These are phyloP conservation scores for Emmonsiellopsis sp. DNA, from an alignment of 2,329 filamentous ascomycete genomes.

Conservation along the genomic window DNA sequence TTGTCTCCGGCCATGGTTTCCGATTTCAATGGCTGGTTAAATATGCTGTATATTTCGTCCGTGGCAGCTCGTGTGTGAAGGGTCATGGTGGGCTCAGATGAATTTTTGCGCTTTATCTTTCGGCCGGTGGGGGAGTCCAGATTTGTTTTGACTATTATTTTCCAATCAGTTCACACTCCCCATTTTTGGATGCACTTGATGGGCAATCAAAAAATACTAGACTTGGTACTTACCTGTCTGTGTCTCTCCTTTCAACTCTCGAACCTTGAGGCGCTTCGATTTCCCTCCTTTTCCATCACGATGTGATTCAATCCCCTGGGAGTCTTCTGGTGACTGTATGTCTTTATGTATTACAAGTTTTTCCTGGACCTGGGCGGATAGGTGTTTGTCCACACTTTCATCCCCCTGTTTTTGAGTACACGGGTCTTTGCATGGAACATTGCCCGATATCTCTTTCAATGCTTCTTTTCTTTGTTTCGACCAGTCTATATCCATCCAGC, in stretches of 20 bases:
- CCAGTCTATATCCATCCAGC: slow-evolving; percentile 54
- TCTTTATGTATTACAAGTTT: slow-evolving; percentile 21
- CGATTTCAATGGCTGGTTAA: slow-evolving; percentile 70
- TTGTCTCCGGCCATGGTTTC: slow-evolving; percentile 37
- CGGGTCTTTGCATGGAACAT: slow-evolving; percentile 18
- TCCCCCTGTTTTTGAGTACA: slow-evolving; percentile 12
- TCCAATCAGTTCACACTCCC: slow-evolving; percentile 7
- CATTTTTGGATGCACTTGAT: background rate
- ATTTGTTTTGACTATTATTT: slow-evolving; percentile 72
- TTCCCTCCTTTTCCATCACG: slow-evolving; percentile 28
- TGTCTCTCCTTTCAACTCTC: slow-evolving; percentile 76
- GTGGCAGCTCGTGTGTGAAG: slow-evolving; percentile 91
- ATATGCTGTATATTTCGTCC: slow-evolving; percentile 95
- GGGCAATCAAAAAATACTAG: background rate
- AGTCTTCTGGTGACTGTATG: slow-evolving; percentile 10
- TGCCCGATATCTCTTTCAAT: slow-evolving; percentile 45
- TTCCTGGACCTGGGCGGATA: slow-evolving; percentile 24
- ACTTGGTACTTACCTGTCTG: slow-evolving; percentile 65
- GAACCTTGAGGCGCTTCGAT: slow-evolving; percentile 65
- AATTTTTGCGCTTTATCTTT: slow-evolving; percentile 71
- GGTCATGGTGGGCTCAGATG: slow-evolving; percentile 89
- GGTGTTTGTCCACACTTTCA: slow-evolving; percentile 14
- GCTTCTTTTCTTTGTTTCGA: slow-evolving; percentile 35
- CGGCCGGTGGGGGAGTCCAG: slow-evolving; percentile 79
- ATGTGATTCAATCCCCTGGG: slow-evolving; percentile 14